Evolutionary conservation across 441 rosid genomes (phyloP).

Genomic region (Corymbia citriodora): DNA sequence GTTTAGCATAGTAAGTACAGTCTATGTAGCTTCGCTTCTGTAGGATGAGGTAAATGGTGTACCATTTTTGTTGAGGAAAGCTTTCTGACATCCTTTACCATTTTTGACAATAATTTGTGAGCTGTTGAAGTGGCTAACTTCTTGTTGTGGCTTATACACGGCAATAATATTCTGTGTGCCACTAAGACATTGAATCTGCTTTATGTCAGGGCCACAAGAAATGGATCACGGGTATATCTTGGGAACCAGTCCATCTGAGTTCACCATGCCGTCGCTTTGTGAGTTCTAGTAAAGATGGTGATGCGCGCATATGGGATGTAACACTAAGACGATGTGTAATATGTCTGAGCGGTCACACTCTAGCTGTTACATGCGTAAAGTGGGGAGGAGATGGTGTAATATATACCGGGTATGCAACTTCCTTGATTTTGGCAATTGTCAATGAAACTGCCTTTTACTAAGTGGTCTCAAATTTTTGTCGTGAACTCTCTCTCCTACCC

Average conservation of each 20-base stretch:
- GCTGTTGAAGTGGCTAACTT: background rate
- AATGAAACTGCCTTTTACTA: background rate
- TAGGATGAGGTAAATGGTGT: background rate
- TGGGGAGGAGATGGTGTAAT: constrained; percentile 99
- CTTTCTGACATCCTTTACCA: background rate
- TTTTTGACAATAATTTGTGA: background rate
- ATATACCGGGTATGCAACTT: constrained; percentile 72
- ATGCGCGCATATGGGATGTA: constrained; percentile 96
- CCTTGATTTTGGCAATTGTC: background rate
- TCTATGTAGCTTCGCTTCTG: background rate
- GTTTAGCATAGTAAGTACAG: background rate
- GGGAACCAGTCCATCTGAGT: constrained; percentile 94
- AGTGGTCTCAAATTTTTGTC: background rate
- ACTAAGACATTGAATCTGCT: constrained; percentile 9
- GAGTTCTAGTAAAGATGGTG: constrained; percentile 98
- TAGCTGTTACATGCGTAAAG: constrained; percentile 96
- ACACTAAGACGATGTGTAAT: constrained; percentile 62
- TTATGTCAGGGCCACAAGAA: constrained; percentile 87
- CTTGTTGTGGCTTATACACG: background rate
- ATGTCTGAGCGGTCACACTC: constrained; percentile 83
- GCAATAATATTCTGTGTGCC: background rate
- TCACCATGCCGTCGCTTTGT: constrained; percentile 96
- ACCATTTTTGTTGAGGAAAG: background rate
- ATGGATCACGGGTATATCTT: constrained; percentile 97
- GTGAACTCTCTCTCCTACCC: background rate